Conservation (phyloP, 768 basidiomycete species). For the Russula foetens region DNA sequence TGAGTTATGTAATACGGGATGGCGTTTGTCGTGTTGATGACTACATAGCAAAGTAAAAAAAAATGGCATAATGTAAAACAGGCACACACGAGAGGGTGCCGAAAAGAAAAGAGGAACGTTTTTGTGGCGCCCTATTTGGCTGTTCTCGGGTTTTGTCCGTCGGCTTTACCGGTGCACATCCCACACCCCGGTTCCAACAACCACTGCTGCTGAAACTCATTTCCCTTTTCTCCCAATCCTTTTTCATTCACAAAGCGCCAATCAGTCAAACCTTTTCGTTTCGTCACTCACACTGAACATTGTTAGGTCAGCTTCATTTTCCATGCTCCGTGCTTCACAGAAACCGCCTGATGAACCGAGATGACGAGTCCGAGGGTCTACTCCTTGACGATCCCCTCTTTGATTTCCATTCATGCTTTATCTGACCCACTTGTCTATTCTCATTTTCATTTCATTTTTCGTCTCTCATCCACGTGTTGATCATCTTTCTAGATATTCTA, state of each 20-base stretch:
- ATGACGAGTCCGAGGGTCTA: slow-evolving; percentile 76
- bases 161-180: no score
- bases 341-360: slow-evolving; percentile 35
- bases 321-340: not conserved
- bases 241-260: not conserved
- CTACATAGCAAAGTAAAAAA: no score
- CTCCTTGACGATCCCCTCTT: slow-evolving; percentile 55
- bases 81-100: not conserved
- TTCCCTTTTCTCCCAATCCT: no score
- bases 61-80: no score
- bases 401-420: slow-evolving; percentile 89
- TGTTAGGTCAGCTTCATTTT: slow-evolving; percentile 2
- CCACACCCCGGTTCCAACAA: no score
- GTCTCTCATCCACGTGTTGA: slow-evolving; percentile 17
- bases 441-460: slow-evolving; percentile 17
- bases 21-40: no score
- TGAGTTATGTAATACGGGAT: not conserved
- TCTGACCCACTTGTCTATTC: slow-evolving; percentile 45
- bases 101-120: no score
- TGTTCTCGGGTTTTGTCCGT: no score
- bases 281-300: not conserved
- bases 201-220: no score
- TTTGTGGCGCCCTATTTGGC: no score
- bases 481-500: not conserved
- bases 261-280: not conserved